Evolutionary conservation across 192 early-diverging fungal genomes (phyloP).

Genomic region (Bifiguratus adelaidae): DNA sequence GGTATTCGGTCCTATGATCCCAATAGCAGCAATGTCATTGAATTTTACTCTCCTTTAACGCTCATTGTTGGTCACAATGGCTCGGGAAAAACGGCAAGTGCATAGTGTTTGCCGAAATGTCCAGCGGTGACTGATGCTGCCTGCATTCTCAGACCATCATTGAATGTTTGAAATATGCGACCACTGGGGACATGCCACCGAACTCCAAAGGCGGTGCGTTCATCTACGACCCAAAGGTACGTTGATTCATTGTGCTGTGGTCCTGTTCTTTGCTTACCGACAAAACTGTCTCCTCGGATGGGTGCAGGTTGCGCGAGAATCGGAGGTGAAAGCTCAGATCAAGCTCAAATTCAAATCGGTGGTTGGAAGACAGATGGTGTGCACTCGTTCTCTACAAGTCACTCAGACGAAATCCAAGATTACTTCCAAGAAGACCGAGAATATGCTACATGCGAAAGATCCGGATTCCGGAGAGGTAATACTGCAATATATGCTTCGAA

Average conservation of each 20-base stretch:
- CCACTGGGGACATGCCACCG: conserved; percentile 85
- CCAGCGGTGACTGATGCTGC: background rate
- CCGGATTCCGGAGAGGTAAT: conserved; percentile 37
- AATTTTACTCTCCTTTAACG: conserved; percentile 86
- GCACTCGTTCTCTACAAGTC: conserved; percentile 65
- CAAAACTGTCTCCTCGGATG: background rate
- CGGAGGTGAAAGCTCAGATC: conserved; percentile 86
- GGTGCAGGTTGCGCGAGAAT: conserved; percentile 49
- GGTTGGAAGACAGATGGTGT: conserved; percentile 57
- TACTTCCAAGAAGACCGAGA: conserved; percentile 75
- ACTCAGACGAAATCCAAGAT: conserved; percentile 51
- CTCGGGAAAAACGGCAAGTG: conserved; percentile 83
- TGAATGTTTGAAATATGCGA: conserved; percentile 92
- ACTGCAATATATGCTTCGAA: conserved; percentile 3
- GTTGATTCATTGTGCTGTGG: background rate
- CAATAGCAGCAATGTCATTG: conserved; percentile 55
- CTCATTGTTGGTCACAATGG: conserved; percentile 95
- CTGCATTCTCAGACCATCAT: conserved; percentile 65
- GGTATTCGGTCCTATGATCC: conserved; percentile 93
- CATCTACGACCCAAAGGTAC: conserved; percentile 87
- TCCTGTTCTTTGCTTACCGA: background rate
- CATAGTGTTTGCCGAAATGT: background rate
- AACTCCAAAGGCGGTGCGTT: conserved; percentile 83
- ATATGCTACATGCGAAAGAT: conserved; percentile 43
- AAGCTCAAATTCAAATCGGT: conserved; percentile 77